Percentiles rank a stretch among this genome's conserved stretches.
phyloP scores from a whole-genome alignment of 441 rosid species.

The Biscutella laevigata region DNA sequence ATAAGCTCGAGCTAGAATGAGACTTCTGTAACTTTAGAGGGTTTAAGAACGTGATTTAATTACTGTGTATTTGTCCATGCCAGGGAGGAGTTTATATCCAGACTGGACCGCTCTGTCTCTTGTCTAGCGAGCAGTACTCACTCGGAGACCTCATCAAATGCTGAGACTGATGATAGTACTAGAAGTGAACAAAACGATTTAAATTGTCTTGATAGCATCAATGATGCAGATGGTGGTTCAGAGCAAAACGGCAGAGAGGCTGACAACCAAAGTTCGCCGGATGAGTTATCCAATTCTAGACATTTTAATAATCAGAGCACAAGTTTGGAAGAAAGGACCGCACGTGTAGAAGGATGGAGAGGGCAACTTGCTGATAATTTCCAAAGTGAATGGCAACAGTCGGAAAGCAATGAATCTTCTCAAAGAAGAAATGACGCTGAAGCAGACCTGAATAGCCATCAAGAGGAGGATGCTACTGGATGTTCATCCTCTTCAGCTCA shows the following conservation, averaged over 20 bases:
- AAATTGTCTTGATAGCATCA: slow-evolving; percentile 25
- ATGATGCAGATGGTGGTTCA: slow-evolving; percentile 31
- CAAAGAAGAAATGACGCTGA: slow-evolving; percentile 30
- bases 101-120: slow-evolving; percentile 50
- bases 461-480: slow-evolving; percentile 20
- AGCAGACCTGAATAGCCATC: slow-evolving; percentile 25
- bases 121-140: slow-evolving; percentile 45
- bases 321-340: slow-evolving; percentile 32
- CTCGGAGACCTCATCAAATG: slow-evolving; percentile 51
- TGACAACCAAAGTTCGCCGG: slow-evolving; percentile 24
- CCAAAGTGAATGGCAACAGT: slow-evolving; percentile 30
- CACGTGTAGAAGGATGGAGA: slow-evolving; percentile 34
- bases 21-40: not conserved
- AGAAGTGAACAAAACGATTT: slow-evolving; percentile 35
- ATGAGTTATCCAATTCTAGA: slow-evolving; percentile 32
- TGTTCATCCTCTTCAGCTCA: slow-evolving; percentile 21
- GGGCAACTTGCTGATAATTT: slow-evolving; percentile 36
- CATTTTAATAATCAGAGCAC: slow-evolving; percentile 24
- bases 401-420: slow-evolving; percentile 24
- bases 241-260: slow-evolving; percentile 30
- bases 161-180: slow-evolving; percentile 35
- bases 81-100: slow-evolving; percentile 85
- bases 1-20: not conserved
- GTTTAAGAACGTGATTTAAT: not conserved
- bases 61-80: slow-evolving; percentile 10